phyloP scores from a whole-genome alignment of 495 filamentous ascomycete species.

The Sabuloglossum arenarium region DNA sequence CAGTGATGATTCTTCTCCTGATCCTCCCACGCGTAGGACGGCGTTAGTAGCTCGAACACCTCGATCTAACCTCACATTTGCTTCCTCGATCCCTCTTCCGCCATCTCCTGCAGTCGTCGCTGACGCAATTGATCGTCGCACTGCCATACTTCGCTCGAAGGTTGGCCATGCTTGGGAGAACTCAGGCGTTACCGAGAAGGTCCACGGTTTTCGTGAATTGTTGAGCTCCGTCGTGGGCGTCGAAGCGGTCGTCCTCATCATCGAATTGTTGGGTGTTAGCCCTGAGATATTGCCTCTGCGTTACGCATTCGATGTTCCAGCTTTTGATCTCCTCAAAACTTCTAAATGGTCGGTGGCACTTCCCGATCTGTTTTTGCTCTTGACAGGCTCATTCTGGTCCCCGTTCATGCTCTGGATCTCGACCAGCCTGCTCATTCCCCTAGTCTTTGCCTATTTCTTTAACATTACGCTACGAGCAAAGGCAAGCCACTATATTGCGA shows the following conservation, averaged over 20 bases:
- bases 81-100: conserved; percentile 40
- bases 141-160: conserved; percentile 35
- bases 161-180: conserved; percentile 22
- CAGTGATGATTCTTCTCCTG: conserved; percentile 8
- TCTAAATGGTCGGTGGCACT: conserved; percentile 32
- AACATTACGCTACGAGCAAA: conserved; percentile 44
- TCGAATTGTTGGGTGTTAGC: conserved; percentile 41
- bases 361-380: conserved; percentile 65
- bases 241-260: conserved; percentile 25
- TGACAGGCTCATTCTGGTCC: conserved; percentile 64
- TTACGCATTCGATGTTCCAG: conserved; percentile 47
- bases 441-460: conserved; percentile 61
- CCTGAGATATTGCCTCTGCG: conserved; percentile 41
- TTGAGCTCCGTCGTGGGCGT: conserved; percentile 51
- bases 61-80: conserved; percentile 28
- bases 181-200: conserved; percentile 23
- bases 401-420: conserved; percentile 58
- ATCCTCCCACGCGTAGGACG: conserved; percentile 6
- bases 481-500: conserved; percentile 12
- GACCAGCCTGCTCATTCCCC: conserved; percentile 47
- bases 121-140: conserved; percentile 59
- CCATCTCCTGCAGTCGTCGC: conserved; percentile 70
- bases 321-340: conserved; percentile 24
- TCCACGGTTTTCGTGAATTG: conserved; percentile 31
- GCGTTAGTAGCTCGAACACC: conserved; percentile 31